These are phyloP conservation scores for Fomitopsis serialis DNA, from an alignment of 768 basidiomycete species.

Conservation along the genomic window DNA sequence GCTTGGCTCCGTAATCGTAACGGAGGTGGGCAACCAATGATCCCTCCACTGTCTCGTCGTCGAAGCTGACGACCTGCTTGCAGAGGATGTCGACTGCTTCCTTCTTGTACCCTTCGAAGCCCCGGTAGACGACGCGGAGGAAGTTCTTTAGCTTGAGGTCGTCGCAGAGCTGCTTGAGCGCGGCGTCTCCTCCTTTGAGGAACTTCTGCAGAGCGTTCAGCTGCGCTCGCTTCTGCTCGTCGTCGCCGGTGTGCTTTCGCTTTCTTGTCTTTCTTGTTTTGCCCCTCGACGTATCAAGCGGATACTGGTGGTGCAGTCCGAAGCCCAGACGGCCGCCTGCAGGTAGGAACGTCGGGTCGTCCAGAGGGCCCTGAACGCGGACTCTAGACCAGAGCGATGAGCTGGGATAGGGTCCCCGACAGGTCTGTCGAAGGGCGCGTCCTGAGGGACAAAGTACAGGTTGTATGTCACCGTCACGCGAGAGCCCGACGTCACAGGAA, in stretches of 20 bases:
- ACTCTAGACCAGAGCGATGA: conserved; percentile 10
- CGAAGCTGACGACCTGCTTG: background rate
- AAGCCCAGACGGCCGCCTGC: conserved; percentile 37
- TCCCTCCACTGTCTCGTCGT: background rate
- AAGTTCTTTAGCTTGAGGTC: conserved; percentile 1
- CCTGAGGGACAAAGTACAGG: conserved; percentile 21
- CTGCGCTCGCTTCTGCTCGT: no score
- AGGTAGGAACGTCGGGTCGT: conserved; percentile 26
- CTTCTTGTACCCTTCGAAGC: background rate
- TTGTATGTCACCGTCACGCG: conserved; percentile 43
- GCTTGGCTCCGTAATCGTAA: background rate
- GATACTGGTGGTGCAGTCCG: conserved; percentile 30
- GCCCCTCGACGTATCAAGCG: background rate
- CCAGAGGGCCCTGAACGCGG: conserved; percentile 23
- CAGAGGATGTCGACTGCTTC: background rate
- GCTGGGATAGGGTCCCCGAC: conserved; percentile 7
- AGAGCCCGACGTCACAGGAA: conserved; percentile 32
- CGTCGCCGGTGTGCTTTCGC: no score
- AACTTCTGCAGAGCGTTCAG: background rate
- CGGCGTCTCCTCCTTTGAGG: conserved; percentile 9
- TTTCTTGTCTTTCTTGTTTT: conserved; percentile 7
- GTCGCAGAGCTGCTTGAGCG: background rate
- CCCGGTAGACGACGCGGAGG: conserved; percentile 1
- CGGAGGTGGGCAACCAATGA: background rate
- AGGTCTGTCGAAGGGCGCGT: background rate